Conservation (phyloP, 1,284 basidiomycete species). For the Stygiomarasmius scandens region DNA sequence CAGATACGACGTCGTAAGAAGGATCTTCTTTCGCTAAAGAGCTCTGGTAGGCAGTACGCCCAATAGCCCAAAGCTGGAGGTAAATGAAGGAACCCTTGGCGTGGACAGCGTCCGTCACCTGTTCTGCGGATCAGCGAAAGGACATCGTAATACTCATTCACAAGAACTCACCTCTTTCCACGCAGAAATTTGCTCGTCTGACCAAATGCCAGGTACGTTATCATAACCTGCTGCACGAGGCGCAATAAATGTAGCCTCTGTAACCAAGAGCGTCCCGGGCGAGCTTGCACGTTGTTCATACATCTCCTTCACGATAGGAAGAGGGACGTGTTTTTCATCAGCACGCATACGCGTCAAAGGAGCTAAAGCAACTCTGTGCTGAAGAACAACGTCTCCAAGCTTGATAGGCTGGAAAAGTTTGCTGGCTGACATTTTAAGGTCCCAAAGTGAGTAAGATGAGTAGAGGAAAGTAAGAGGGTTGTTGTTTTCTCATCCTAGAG, state of each 20-base stretch:
- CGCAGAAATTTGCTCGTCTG: constrained; percentile 39
- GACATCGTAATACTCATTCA: not conserved
- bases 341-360: constrained; percentile 40
- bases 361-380: constrained; percentile 50
- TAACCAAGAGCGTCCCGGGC: constrained; percentile 46
- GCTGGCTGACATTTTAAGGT: not conserved
- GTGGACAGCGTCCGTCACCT: constrained; percentile 35
- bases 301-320: constrained; percentile 38
- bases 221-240: constrained; percentile 35
- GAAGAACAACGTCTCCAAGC: constrained; percentile 42
- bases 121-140: constrained; percentile 8
- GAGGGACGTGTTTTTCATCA: constrained; percentile 8
- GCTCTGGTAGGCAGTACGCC: constrained; percentile 41
- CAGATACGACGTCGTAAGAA: not conserved
- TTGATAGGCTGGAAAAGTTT: constrained; percentile 47
- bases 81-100: constrained; percentile 45
- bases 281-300: constrained; percentile 44
- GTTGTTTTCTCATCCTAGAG: too few relatives aligned
- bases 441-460: not conserved
- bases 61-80: constrained; percentile 51
- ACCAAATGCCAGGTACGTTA: constrained; percentile 43
- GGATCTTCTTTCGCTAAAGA: too few relatives aligned
- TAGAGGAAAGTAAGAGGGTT: too few relatives aligned
- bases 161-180: constrained; percentile 45
- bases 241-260: constrained; percentile 45